Evolutionary conservation across 495 filamentous ascomycete species (phyloP).

Genomic region (Letharia lupina): DNA sequence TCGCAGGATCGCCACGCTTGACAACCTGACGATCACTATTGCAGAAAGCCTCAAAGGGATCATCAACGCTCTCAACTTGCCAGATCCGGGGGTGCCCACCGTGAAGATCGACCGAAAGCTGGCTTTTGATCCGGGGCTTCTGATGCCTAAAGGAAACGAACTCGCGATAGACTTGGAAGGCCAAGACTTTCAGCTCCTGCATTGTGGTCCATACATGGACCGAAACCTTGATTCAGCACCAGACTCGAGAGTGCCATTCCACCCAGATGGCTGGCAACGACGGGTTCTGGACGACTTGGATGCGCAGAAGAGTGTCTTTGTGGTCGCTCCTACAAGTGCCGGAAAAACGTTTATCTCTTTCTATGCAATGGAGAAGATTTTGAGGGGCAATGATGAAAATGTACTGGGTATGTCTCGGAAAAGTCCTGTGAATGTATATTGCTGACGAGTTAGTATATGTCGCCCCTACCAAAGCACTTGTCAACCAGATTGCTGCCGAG

Average conservation of each 20-base stretch:
- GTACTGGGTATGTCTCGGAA: constrained; percentile 35
- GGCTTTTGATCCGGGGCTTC: constrained; percentile 32
- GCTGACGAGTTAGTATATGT: constrained; percentile 49
- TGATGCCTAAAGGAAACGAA: constrained; percentile 15
- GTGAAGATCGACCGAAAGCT: constrained; percentile 28
- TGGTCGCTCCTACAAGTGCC: constrained; percentile 69
- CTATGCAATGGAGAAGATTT: constrained; percentile 71
- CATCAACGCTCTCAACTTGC: constrained; percentile 28
- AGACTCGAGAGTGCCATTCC: constrained; percentile 58
- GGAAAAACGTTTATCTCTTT: constrained; percentile 59
- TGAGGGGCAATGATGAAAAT: constrained; percentile 55
- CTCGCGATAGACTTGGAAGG: constrained; percentile 27
- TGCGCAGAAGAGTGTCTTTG: constrained; percentile 56
- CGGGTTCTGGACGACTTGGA: constrained; percentile 67
- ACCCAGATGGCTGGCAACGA: constrained; percentile 69
- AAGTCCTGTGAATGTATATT: too few relatives aligned
- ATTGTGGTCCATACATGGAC: constrained; percentile 68
- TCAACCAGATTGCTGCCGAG: constrained; percentile 62
- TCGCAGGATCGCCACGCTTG: constrained; percentile 9
- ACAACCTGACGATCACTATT: constrained; percentile 31
- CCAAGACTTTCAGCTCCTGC: constrained; percentile 52
- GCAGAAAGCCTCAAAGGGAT: constrained; percentile 22
- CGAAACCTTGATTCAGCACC: constrained; percentile 57
- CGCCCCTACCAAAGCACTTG: constrained; percentile 72
- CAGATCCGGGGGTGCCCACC: constrained; percentile 22